A percentile compares a stretch with the other conserved stretches of the same genome.
Evolutionary conservation across 768 basidiomycete genomes (phyloP).

Genomic region (Wakefieldia striispora): DNA sequence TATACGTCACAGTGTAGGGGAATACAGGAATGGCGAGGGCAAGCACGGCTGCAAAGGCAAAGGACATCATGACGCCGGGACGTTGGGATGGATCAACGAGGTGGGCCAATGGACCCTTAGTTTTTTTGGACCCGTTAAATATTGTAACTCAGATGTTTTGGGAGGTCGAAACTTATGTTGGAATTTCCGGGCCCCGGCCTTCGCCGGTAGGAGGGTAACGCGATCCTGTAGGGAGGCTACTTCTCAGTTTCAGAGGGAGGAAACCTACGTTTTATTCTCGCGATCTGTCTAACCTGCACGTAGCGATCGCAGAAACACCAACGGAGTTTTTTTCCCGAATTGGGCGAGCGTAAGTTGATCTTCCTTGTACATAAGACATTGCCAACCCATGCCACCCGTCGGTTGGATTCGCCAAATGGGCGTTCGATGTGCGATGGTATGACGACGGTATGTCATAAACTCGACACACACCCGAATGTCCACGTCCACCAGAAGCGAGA

Average conservation of each 20-base stretch:
- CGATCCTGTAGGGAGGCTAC: not conserved
- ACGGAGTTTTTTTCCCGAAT: not conserved
- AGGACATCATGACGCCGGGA: conserved; percentile 9
- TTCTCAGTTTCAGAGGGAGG: not conserved
- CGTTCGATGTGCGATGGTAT: not conserved
- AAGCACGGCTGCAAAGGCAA: not conserved
- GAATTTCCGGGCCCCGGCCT: not conserved
- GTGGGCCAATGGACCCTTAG: not conserved
- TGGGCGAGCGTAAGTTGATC: not conserved
- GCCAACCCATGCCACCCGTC: not conserved
- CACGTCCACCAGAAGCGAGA: too few relatives aligned
- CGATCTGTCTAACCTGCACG: not conserved
- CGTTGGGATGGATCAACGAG: not conserved
- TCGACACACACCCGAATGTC: too few relatives aligned
- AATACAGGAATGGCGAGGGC: conserved; percentile 5
- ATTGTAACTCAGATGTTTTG: not conserved
- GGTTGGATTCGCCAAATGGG: too few relatives aligned
- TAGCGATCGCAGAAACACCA: not conserved
- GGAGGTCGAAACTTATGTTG: not conserved
- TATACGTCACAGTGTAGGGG: conserved; percentile 9
- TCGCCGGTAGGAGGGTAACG: not conserved
- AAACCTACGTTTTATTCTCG: not conserved
- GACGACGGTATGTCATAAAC: too few relatives aligned
- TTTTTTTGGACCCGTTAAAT: not conserved
- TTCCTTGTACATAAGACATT: not conserved